Evolutionary conservation across 192 early-diverging fungal genomes (phyloP).

Genomic region (Geranomyces variabilis): DNA sequence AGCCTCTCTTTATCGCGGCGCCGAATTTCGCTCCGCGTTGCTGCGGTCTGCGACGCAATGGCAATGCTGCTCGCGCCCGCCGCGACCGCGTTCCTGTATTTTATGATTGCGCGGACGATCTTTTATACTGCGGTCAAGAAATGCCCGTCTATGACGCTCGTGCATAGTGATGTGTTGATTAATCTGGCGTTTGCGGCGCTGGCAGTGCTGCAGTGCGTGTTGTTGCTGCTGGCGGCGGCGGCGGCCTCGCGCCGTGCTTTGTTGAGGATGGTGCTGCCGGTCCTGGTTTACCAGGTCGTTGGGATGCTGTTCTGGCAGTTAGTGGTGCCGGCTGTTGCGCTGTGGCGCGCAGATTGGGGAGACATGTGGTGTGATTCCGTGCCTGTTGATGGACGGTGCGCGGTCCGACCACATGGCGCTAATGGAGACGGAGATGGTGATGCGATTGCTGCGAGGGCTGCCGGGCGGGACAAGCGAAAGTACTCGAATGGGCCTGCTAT

Average conservation of each 20-base stretch:
- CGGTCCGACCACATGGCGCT: not conserved
- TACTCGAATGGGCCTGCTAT: not conserved
- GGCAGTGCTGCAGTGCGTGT: constrained; percentile 1
- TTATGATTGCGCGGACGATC: not conserved
- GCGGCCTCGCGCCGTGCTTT: too few relatives aligned
- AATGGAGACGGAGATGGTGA: not conserved
- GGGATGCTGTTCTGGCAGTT: constrained; percentile 14
- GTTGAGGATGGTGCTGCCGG: constrained; percentile 6
- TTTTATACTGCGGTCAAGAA: not conserved
- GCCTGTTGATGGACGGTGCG: not conserved
- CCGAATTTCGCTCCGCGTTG: not conserved
- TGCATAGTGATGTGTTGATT: constrained; percentile 8
- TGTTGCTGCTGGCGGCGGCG: not conserved
- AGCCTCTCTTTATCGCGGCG: not conserved
- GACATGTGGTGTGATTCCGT: constrained; percentile 16
- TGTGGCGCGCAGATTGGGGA: constrained; percentile 8
- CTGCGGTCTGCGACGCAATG: not conserved
- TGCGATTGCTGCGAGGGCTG: too few relatives aligned
- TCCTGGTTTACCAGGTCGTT: not conserved
- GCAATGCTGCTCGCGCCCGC: constrained; percentile 14
- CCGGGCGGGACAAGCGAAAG: not conserved
- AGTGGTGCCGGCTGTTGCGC: not conserved
- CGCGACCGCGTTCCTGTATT: constrained; percentile 3
- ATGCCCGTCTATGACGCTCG: constrained; percentile 1
- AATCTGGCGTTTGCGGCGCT: not conserved